Evolutionary conservation across 495 filamentous ascomycete genomes (phyloP), one percentile per base, ranked within the genome.

Genomic region (Neurospora terricola): DNA sequence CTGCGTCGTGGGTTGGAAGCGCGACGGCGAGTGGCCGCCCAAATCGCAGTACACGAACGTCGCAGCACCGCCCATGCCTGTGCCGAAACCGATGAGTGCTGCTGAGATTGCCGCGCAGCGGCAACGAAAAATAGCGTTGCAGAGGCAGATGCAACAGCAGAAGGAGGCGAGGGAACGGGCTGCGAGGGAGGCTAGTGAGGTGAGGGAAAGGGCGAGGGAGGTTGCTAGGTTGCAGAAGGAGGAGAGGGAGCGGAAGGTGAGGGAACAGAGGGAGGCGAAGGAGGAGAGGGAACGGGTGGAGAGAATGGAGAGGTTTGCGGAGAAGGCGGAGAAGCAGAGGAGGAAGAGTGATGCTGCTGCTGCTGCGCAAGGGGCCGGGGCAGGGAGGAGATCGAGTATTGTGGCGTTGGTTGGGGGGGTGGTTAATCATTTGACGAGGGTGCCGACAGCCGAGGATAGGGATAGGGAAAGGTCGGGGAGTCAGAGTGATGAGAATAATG

Each of bases 21-120:
- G 91, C 59, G 94, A 96, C 78, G 96, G 94, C 23, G 91, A 97
- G 78, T 99, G 96, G 96, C 96, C 96, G 2, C 93, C 95, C 23
- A 91, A 90, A 76, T 69, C 81, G 6, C 54, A 66, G 6, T 66
- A 66, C 0, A 78, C 77, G 4, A 80, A 80, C 37, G 76, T 81
- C 0, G 80, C 83, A 30, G 76, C 84, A 5, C 72, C 77, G 30
- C 77, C 77, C 4, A 74, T 73, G 21, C 78, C 75, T 9, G 54
- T 66, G 2, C 54, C 54, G 2, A 66, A 66, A 9, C 54, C 54
- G 11, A 66, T 66, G 5, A 69, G 73, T 0, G 68, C 77, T n/a
- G 72, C 73, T 1, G 80, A 82, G 12, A 69, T 83, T 18, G 77
- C 81, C 5, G 81, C 82, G 39, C 78, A 79, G 36, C 79, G 80